Conservation (phyloP, 1,284 basidiomycete species). For the Heliocybe sulcata region DNA sequence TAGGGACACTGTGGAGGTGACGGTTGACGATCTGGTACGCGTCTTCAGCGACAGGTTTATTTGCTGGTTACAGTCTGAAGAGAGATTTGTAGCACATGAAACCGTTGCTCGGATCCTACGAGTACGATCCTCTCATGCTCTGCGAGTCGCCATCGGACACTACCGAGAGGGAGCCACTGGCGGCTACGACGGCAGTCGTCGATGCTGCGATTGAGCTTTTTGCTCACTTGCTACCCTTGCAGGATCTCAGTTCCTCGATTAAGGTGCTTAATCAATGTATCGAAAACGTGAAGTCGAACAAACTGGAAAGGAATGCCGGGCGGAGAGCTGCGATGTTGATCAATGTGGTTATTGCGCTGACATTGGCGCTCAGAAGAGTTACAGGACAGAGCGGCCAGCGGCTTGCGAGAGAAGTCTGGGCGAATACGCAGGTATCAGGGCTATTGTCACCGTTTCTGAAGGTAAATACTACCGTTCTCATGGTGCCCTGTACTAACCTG, state of each 20-base stretch:
- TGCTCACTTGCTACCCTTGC: slow-evolving; percentile 70
- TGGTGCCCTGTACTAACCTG: slow-evolving; percentile 1
- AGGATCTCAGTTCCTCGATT: slow-evolving; percentile 65
- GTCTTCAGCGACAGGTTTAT: neutral
- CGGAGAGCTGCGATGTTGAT: slow-evolving; percentile 83
- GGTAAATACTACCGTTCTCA: slow-evolving; percentile 27
- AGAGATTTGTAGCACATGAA: slow-evolving; percentile 48
- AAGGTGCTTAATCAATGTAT: slow-evolving; percentile 67
- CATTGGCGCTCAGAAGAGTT: slow-evolving; percentile 65
- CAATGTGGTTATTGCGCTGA: slow-evolving; percentile 78
- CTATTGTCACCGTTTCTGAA: slow-evolving; percentile 74
- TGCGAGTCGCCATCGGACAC: slow-evolving; percentile 45
- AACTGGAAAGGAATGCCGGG: slow-evolving; percentile 85
- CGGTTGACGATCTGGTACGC: slow-evolving; percentile 68
- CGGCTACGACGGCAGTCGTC: slow-evolving; percentile 79
- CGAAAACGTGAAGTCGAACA: slow-evolving; percentile 66
- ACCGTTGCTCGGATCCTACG: slow-evolving; percentile 80
- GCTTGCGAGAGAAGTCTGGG: slow-evolving; percentile 64
- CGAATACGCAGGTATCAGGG: slow-evolving; percentile 61
- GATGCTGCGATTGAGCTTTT: slow-evolving; percentile 90
- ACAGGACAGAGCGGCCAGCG: slow-evolving; percentile 40
- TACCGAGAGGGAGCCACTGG: slow-evolving; percentile 55
- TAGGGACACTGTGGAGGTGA: slow-evolving; percentile 71
- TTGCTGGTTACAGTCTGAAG: neutral
- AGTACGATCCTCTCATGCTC: slow-evolving; percentile 81